phyloP scores from a whole-genome alignment of 2,329 filamentous ascomycete species.

The Tricladium varicosporioides region DNA sequence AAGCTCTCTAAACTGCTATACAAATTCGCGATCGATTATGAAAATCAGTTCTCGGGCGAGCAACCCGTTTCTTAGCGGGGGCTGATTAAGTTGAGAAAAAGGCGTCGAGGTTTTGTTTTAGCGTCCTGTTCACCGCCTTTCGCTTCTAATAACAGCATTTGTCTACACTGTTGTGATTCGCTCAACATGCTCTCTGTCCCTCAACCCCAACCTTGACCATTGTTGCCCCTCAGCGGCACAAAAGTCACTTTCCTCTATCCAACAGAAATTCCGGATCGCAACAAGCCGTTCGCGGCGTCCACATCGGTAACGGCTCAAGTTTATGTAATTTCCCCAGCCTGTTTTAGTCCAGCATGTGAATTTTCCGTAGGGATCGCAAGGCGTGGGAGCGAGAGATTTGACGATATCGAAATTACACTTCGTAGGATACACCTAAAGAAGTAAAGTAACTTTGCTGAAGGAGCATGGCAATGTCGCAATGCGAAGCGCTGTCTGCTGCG shows the following conservation, averaged over 20 bases:
- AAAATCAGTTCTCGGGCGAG: conserved; percentile 10
- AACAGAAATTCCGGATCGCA: neutral
- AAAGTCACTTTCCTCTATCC: neutral
- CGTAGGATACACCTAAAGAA: conserved; percentile 1
- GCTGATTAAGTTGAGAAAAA: conserved; percentile 5
- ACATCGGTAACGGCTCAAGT: neutral
- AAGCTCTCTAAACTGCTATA: too few relatives aligned
- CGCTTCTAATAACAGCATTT: conserved; percentile 5
- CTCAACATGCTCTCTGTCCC: neutral
- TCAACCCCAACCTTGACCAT: conserved; percentile 1
- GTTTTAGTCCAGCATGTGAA: neutral
- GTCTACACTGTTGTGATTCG: neutral
- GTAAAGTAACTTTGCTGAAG: neutral
- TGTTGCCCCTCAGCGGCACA: conserved; percentile 4
- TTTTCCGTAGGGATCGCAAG: neutral
- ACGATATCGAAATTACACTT: neutral
- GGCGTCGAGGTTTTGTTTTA: conserved; percentile 12
- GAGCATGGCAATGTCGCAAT: conserved; percentile 2
- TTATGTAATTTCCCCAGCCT: neutral
- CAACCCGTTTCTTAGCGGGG: conserved; percentile 11
- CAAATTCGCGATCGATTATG: neutral
- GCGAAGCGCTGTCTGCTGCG: conserved; percentile 3
- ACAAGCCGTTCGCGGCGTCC: neutral
- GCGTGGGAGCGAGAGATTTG: neutral
- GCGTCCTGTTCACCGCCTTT: conserved; percentile 29